Conservation (phyloP, 345 rosid species). For the Gossypium herbaceum region DNA sequence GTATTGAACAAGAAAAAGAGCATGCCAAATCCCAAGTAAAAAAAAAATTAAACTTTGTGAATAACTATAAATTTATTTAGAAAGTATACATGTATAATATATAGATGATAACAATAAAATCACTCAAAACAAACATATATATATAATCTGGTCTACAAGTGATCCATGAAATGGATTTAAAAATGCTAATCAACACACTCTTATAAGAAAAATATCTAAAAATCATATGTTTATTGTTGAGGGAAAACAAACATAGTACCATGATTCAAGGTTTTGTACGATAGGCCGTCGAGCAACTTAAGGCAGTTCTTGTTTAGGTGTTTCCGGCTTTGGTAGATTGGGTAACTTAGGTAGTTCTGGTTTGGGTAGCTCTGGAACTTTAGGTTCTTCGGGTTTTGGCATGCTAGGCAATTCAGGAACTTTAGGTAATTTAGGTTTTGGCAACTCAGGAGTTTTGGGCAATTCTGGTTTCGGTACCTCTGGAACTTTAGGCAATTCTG, state of each 20-base stretch:
- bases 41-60: background rate
- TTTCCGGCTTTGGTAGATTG: background rate
- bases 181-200: background rate
- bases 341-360: background rate
- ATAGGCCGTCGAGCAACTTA: no score
- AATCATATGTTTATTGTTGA: background rate
- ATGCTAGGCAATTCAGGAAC: background rate
- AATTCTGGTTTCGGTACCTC: background rate
- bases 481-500: background rate
- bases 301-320: no score
- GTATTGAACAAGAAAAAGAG: no score
- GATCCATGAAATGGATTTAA: background rate
- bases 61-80: background rate
- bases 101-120: background rate
- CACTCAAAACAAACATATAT: background rate
- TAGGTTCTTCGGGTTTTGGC: background rate
- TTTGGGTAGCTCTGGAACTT: background rate
- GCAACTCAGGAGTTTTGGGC: background rate
- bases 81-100: background rate
- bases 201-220: background rate
- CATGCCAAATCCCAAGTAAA: no score
- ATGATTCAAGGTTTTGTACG: background rate
- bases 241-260: background rate
- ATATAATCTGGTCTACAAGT: background rate
- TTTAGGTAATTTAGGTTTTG: conserved; percentile 9